A percentile compares a stretch with the other conserved stretches of the same genome.
These are phyloP conservation scores for Claviceps sp. DNA, from an alignment of 2,329 filamentous ascomycete species.

Conservation along the genomic window DNA sequence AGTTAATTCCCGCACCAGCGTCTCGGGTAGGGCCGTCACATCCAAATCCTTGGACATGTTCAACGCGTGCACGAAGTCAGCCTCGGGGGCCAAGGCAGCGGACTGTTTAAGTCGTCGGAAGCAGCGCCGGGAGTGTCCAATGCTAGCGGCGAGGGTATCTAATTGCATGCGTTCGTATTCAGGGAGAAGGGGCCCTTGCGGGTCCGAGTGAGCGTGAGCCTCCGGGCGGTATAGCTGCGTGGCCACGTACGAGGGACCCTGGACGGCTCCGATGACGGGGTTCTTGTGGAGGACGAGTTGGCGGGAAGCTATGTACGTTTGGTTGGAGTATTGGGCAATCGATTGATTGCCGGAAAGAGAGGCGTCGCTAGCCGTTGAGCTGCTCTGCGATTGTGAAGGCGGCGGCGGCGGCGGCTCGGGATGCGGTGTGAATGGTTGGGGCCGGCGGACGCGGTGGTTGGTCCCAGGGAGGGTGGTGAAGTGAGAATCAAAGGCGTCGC, in stretches of 20 bases:
- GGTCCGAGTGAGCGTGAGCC: slow-evolving; percentile 33
- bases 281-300: slow-evolving; percentile 31
- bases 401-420: slow-evolving; percentile 31
- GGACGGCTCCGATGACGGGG: slow-evolving; percentile 38
- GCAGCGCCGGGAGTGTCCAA: slow-evolving; percentile 11
- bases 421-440: slow-evolving; percentile 37
- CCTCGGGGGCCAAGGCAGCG: background rate
- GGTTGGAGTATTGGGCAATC: slow-evolving; percentile 14
- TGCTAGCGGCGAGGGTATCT: slow-evolving; percentile 19
- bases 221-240: slow-evolving; percentile 34
- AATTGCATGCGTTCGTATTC: slow-evolving; percentile 31
- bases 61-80: slow-evolving; percentile 6
- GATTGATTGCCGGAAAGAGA: background rate
- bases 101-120: slow-evolving; percentile 14
- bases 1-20: slow-evolving; percentile 11
- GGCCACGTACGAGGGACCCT: slow-evolving; percentile 37
- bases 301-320: slow-evolving; percentile 20
- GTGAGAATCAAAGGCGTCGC: slow-evolving; percentile 21
- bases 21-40: slow-evolving; percentile 8
- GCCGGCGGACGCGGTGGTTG: slow-evolving; percentile 26
- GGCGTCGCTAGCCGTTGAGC: slow-evolving; percentile 2
- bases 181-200: slow-evolving; percentile 29
- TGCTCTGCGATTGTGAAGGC: background rate
- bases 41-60: slow-evolving; percentile 19
- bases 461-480: slow-evolving; percentile 24